phyloP scores from a whole-genome alignment of 805 yeast genomes.

The Alloascoidea africana region DNA sequence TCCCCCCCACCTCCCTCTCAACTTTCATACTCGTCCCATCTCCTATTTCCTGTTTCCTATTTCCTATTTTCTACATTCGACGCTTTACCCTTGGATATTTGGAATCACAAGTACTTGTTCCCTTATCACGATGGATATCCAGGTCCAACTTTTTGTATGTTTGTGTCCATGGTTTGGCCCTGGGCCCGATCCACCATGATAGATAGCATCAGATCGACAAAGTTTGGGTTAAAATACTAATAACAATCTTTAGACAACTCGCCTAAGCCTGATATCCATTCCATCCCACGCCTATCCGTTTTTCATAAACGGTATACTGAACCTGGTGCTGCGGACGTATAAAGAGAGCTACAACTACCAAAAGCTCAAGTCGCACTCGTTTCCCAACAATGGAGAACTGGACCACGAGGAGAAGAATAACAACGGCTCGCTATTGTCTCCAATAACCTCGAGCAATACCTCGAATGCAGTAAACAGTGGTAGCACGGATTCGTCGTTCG shows the following conservation, averaged over 20 bases:
- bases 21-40: too few relatives aligned
- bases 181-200: too few relatives aligned
- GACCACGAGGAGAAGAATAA: background rate
- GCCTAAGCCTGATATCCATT: background rate
- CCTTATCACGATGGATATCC: background rate
- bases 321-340: background rate
- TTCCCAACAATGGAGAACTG: background rate
- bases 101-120: too few relatives aligned
- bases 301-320: background rate
- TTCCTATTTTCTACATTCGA: too few relatives aligned
- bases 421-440: background rate
- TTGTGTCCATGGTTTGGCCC: too few relatives aligned
- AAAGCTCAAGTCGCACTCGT: background rate
- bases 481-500: background rate
- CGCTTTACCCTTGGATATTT: too few relatives aligned
- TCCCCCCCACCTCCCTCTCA: too few relatives aligned
- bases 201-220: background rate
- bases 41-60: too few relatives aligned
- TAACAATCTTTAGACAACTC: background rate
- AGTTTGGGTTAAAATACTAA: background rate
- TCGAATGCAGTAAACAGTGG: background rate
- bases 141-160: conserved; percentile 1
- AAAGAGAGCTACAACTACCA: background rate
- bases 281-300: background rate
- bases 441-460: background rate